A percentile compares a stretch with the other conserved stretches of the same genome.
Evolutionary conservation across 305 asterid species (phyloP).

Genomic region (Rubia peregrina): DNA sequence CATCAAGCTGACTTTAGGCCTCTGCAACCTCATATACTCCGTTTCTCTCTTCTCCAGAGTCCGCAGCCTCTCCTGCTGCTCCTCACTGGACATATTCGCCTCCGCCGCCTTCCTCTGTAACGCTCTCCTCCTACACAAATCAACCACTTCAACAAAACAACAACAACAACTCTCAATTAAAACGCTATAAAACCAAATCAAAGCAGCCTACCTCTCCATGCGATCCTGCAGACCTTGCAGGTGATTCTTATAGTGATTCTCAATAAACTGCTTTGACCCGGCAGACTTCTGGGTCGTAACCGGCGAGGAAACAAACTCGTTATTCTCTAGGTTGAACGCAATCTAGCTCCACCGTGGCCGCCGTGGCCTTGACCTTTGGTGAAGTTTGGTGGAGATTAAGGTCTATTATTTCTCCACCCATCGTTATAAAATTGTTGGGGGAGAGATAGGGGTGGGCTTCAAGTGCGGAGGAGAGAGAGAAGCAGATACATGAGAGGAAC

Average conservation of each 20-base stretch:
- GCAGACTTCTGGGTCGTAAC: slow-evolving; percentile 93
- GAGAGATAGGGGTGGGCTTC: too few relatives aligned
- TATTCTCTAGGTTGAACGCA: slow-evolving; percentile 69
- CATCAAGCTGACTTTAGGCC: slow-evolving; percentile 97
- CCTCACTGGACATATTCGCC: slow-evolving; percentile 73
- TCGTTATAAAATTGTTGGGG: too few relatives aligned
- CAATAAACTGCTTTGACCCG: slow-evolving; percentile 87
- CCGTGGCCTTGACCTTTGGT: too few relatives aligned
- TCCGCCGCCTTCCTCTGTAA: slow-evolving; percentile 86
- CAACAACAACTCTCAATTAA: background rate
- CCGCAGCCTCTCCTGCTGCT: slow-evolving; percentile 76
- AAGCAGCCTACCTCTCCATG: slow-evolving; percentile 56
- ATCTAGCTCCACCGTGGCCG: slow-evolving; percentile 38
- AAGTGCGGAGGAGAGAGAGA: too few relatives aligned
- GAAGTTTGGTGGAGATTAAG: too few relatives aligned
- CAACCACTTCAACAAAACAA: background rate
- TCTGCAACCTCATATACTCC: slow-evolving; percentile 88
- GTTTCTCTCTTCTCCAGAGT: slow-evolving; percentile 93
- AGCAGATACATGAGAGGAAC: too few relatives aligned
- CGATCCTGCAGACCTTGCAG: slow-evolving; percentile 95
- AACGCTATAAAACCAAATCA: background rate
- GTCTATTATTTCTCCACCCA: too few relatives aligned
- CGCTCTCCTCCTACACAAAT: slow-evolving; percentile 59
- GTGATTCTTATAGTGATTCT: slow-evolving; percentile 89
- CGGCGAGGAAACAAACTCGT: slow-evolving; percentile 78